Base-by-base conservation (phyloP, 495 filamentous ascomycete genomes). In the Opeltia flavorubescens region DNA sequence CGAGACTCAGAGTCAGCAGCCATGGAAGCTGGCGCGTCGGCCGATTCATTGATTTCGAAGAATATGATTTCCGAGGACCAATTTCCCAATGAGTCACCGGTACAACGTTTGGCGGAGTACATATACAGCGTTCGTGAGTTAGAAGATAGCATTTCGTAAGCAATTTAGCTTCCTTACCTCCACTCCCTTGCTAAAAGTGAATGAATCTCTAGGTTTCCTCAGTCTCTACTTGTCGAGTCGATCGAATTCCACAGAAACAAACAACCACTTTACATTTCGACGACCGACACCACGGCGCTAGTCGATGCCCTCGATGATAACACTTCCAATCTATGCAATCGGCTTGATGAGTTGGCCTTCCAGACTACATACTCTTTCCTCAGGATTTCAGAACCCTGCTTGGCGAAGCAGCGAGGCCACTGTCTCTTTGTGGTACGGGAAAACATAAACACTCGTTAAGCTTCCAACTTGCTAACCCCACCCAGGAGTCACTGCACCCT, bases 321-420 rank as follows among this genome's bases (percentile, higher is more conserved):
- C n/a, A 20, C 3, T 12, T 17, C 26, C 5, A 44, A 15, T n/a
- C 5, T 9, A 2, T 44, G 42, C 21, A n/a, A 26, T 21, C 26
- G 25, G 6, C 42, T 44, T 26, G 42, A 44, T 33, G 15, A 17
- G 15, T 12, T 23, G 4, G 42, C 24, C 8, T 44, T 27, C 13
- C 42, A 30, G 42, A 33, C 21, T 13, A 26, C 30, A 7, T 44
- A 44, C n/a, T 3, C 15, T 11, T 18, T 44, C 2, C 5, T 44
- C 3, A 44, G 42, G 15, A 15, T 5, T 4, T 49, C 52, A 0
- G 39, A 49, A 8, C 28, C 44, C 2, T 58, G 52, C 30, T 29
- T 50, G 23, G 36, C 55, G 1, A 43, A 55, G 9, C 47, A 53
- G 39, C 38, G 55, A 44, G 55, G 55, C 1, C 40, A 55, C 9